Evolutionary conservation across 306 rosid species (phyloP), one percentile per base, ranked within the genome.

Genomic region (Cucumis hystrix): DNA sequence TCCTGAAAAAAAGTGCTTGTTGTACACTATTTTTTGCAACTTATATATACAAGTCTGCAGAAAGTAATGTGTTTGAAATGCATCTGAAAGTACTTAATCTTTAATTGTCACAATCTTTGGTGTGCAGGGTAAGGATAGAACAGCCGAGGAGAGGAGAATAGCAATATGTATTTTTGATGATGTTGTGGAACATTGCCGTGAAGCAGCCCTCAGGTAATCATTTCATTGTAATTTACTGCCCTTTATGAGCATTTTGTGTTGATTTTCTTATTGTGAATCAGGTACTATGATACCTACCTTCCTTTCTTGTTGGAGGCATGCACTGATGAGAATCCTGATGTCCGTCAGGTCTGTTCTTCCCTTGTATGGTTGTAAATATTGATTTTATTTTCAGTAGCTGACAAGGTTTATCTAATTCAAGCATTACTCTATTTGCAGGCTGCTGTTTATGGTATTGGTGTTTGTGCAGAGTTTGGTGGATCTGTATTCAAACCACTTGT

Each of bases 121-220:
- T 63, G 73, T 72, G 76, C 79, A 92, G 99, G 99, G 97, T 35
- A 96, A 89, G 88, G 99, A 96, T 82, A 96, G 92, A 86, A 85
- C 99, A 45, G 90, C 96, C 23, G 99, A 91, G 87, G 99, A 96
- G 90, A 88, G 99, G 75, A 91, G 99, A 83, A 92, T 92, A 55
- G 99, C 99, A 60, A 92, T 96, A 76, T 96, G 99, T 89, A 96
- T 96, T 81, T 96, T 96, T 82, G 99, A 96, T 83, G 99, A 96
- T 80, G 87, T 96, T 79, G 99, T 92, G 9, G 99, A 96, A 83
- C 99, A 96, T 84, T 96, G 99, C 54, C 98, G 89, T 79, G 99
- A 96, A 87, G 91, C 97, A 47, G 99, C 98, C 61, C 66, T 96
- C 18, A 92, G 91, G 99, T 92, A 86, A 82, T 83, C 74, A 52